Evolutionary conservation across 169 alveolate genomes (phyloP), one percentile per base, ranked within the genome.

Genomic region (Toxoplasma gondii): DNA sequence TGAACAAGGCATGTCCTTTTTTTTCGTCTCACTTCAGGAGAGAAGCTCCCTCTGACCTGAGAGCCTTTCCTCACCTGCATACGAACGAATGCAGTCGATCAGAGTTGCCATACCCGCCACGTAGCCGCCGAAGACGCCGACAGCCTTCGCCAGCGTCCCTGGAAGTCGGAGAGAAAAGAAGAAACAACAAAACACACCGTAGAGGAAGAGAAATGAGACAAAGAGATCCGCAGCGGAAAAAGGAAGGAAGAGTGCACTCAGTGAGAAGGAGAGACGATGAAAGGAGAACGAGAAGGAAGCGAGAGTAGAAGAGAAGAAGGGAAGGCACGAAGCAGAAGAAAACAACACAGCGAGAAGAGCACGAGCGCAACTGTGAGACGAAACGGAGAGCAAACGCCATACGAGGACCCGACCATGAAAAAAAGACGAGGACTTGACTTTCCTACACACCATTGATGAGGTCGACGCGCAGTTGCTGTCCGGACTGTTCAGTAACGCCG

Each of bases 41-140:
- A n/a, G n/a, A n/a, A n/a, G n/a, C n/a, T n/a, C n/a, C n/a, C 22
- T 27, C 74, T 64, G n/a, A 22, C 4, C 74, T 16, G 31, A 16
- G 74, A 39, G 19, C 0, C 10, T 27, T n/a, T 29, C 17, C 84
- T 58, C 58, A 88, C 93, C 82, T 29, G 98, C 98, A 88, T 96
- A 97, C 88, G 98, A 96, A 81, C 99, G 96, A 84, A 98, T 96
- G 86, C 97, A 96, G 93, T 98, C 99, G 12, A 96, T 90, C 16
- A 95, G 80, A 43, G 88, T 64, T 22, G 95, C 34, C 38, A 88
- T 88, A 1, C 97, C 99, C 64, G 98, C 98, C n/a, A 98, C 94
- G 94, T 97, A 98, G 4, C 99, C 99, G 38, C 99, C 99, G 94
- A 96, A 97, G 38, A 97, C 97, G 36, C 99, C 99, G 70, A 97